Evolutionary conservation across 371 early-diverging fungal species (phyloP), one percentile per base, ranked within the genome.

Genomic region (Mortierella sp.): DNA sequence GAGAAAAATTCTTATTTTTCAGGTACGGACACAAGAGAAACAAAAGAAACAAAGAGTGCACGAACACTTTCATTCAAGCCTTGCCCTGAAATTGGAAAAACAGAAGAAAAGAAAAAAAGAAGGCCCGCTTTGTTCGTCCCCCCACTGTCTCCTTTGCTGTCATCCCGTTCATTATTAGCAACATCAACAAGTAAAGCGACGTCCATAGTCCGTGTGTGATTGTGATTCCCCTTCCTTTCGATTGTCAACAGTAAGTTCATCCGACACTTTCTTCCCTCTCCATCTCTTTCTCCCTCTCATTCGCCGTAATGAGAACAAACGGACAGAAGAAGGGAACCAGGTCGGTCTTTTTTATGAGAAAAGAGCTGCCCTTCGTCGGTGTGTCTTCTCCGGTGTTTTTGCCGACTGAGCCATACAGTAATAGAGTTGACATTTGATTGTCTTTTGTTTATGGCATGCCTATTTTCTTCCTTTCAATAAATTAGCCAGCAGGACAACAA

Each of bases 1-100:
- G 78, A 78, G 78, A 77, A 65, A 72, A 78, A 57, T 73, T 74
- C n/a, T 52, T 11, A 21, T 52, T 48, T 26, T 73, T 31, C 54
- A 73, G 54, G 52, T 16, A 73, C 24, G 28, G 54, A 57, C 42
- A 38, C 38, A 52, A 54, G 19, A n/a, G 8, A n/a, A 55, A 28
- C 7, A n/a, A 13, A 13, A 55, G 47, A 70, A n/a, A n/a, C n/a
- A 50, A 65, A 21, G 6, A 57, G 77, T 26, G 21, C 55, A 26
- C 75, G 52, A 52, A 73, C 75, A n/a, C 13, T 11, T 5, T 45
- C 45, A 19, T 47, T 44, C 28, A 28, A 44, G 42, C 16, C 44
- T 57, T 26, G 63, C 58, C 26, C 42, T 55, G 48, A 21, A 47
- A 50, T 14, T 5, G 63, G 7, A 31, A 16, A 19, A 7, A 13